Evolutionary conservation across 164 flowering plant species (phyloP).

Genomic region (Annona cherimola): DNA sequence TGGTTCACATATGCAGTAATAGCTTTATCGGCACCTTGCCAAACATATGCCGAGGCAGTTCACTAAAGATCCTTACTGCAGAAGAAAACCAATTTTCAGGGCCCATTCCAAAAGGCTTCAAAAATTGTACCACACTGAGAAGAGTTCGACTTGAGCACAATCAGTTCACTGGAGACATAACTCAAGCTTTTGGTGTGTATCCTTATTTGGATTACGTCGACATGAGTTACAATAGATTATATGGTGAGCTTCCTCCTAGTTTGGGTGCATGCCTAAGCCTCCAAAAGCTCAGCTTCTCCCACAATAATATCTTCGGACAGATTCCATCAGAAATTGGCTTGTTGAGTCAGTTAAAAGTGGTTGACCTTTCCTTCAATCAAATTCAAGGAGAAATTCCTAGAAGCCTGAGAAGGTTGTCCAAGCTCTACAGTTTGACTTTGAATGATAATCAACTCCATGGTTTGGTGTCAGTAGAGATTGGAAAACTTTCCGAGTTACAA

Average conservation of each 20-base stretch:
- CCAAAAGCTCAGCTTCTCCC: too few species aligned
- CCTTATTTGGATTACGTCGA: constrained; percentile 5
- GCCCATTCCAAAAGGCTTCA: too few species aligned
- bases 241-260: neutral
- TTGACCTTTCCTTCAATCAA: neutral
- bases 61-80: neutral
- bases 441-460: neutral
- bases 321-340: neutral
- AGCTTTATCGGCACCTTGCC: neutral
- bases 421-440: neutral
- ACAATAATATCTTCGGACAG: too few species aligned
- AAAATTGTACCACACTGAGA: too few species aligned
- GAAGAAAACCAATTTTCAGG: too few species aligned
- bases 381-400: constrained; percentile 1
- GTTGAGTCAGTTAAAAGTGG: neutral
- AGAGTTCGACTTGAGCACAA: too few species aligned
- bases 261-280: constrained; percentile 29
- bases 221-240: constrained; percentile 6
- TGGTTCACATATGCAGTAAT: neutral
- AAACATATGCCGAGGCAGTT: neutral
- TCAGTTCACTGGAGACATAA: too few species aligned
- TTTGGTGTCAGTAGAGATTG: neutral
- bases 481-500: neutral
- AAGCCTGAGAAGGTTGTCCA: neutral
- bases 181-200: too few species aligned